Percentiles rank a stretch among this genome's conserved stretches.
phyloP scores from a whole-genome alignment of 306 rosid species.

The Acacia confusa region DNA sequence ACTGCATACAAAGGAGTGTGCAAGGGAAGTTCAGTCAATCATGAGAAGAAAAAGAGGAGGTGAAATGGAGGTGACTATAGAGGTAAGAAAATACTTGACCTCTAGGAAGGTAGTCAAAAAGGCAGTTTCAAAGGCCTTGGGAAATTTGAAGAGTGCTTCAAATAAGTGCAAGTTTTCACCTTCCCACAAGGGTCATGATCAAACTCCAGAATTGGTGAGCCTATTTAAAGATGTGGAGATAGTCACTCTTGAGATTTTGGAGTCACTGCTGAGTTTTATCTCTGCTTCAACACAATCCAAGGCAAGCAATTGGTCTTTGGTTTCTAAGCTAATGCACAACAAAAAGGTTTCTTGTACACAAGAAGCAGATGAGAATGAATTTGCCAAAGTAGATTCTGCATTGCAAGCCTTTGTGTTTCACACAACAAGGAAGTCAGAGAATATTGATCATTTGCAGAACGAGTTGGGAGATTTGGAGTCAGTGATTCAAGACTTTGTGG shows the following conservation, averaged over 20 bases:
- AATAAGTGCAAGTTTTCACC: background rate
- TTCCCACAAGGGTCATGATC: background rate
- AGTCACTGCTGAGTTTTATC: background rate
- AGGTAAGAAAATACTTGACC: conserved; percentile 10
- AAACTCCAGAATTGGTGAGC: background rate
- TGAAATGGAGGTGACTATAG: background rate
- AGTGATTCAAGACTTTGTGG: background rate
- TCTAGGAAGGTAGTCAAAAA: background rate
- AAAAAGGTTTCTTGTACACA: conserved; percentile 1
- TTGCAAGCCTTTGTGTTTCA: background rate
- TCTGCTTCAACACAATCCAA: background rate
- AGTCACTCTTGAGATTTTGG: background rate
- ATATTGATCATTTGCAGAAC: background rate
- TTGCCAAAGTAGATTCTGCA: background rate
- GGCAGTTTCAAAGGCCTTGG: background rate
- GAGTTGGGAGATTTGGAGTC: conserved; percentile 5
- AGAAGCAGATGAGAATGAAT: background rate
- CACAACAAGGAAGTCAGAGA: background rate
- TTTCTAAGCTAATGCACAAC: conserved; percentile 20
- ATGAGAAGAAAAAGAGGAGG: background rate
- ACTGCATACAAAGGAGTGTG: conserved; percentile 14
- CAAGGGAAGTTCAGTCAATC: conserved; percentile 3
- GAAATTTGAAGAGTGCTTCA: background rate
- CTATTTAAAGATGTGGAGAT: conserved; percentile 14
- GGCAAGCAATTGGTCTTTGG: conserved; percentile 13